phyloP scores from a whole-genome alignment of 2,329 filamentous ascomycete genomes.

The Ophiostoma tasmaniense region DNA sequence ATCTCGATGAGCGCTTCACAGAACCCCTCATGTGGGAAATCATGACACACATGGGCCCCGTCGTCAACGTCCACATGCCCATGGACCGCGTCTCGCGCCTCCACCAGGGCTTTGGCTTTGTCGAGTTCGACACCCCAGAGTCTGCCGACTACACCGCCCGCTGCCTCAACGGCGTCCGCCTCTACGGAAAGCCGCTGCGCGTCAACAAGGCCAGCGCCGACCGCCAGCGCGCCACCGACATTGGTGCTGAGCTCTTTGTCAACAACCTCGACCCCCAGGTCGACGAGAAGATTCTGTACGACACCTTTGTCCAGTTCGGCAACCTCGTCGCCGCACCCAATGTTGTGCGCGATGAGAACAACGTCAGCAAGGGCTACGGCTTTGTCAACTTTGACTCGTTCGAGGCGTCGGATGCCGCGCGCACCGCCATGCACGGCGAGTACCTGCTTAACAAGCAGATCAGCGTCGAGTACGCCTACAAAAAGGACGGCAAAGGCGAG shows the following conservation, averaged over 20 bases:
- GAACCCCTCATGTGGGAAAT: conserved; percentile 92
- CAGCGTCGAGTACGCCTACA: conserved; percentile 95
- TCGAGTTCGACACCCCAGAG: conserved; percentile 91
- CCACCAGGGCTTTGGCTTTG: conserved; percentile 97
- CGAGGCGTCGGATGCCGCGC: conserved; percentile 85
- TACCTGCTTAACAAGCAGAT: conserved; percentile 97
- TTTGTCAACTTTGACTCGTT: conserved; percentile 93
- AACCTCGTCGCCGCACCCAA: conserved; percentile 77
- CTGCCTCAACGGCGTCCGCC: conserved; percentile 90
- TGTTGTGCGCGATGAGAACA: conserved; percentile 81
- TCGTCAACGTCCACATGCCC: conserved; percentile 95
- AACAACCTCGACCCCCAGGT: conserved; percentile 93
- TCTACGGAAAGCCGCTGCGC: conserved; percentile 89
- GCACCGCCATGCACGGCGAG: conserved; percentile 88
- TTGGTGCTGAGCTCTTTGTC: conserved; percentile 93
- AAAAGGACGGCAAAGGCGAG: conserved; percentile 97
- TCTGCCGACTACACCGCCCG: conserved; percentile 95
- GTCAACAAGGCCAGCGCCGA: conserved; percentile 92
- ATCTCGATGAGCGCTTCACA: conserved; percentile 91
- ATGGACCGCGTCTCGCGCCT: conserved; percentile 96
- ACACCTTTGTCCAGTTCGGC: conserved; percentile 88
- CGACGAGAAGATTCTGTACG: conserved; percentile 91
- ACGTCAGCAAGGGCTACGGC: conserved; percentile 87
- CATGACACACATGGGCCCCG: conserved; percentile 94
- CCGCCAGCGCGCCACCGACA: conserved; percentile 86